Evolutionary conservation across 306 rosid genomes (phyloP), one percentile per base, ranked within the genome.

Genomic region (Trifolium dubium): DNA sequence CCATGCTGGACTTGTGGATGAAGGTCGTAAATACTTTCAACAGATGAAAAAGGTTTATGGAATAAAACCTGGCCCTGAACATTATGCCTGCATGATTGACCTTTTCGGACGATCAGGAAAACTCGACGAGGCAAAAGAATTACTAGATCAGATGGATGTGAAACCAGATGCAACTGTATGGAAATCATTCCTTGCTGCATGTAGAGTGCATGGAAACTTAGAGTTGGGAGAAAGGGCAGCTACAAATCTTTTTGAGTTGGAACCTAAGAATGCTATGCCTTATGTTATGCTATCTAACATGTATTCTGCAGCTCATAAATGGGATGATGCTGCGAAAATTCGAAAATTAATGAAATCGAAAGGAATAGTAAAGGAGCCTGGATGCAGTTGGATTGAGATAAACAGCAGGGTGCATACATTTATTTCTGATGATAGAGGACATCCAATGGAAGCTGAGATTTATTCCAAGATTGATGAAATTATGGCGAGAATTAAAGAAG

Each of bases 51-150:
- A 82, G 51, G 79, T 84, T 75, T 88, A 87, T 56, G 92, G 97
- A 74, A 89, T 93, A 73, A 83, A 89, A 74, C 93, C 97, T 53
- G 93, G 92, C 39, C 82, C 86, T 69, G 88, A 91, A 35, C 98
- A 93, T 79, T 88, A 89, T 23, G 97, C 98, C 4, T 90, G 97
- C 74, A 90, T 93, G 93, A 93, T 93, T 79, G 98, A 90, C 67
- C 90, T 90, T 70, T 84, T 86, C 46, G 93, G 97, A 35, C 97
- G 98, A 8, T 84, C 89, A 2, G 97, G 97, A 78, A 84, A 85
- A 62, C 88, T 93, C 9, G 61, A 77, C 0, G 89, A 89, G 77
- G 98, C 97, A 0, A 80, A 86, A 71, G 85, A 82, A 60, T 80
- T 93, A 60, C 76, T 91, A 6, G 78, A 88, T 63, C 71, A 79